These are phyloP conservation scores for Helichrysum umbraculigerum DNA, from an alignment of 129 eudicot genomes.

Conservation along the genomic window DNA sequence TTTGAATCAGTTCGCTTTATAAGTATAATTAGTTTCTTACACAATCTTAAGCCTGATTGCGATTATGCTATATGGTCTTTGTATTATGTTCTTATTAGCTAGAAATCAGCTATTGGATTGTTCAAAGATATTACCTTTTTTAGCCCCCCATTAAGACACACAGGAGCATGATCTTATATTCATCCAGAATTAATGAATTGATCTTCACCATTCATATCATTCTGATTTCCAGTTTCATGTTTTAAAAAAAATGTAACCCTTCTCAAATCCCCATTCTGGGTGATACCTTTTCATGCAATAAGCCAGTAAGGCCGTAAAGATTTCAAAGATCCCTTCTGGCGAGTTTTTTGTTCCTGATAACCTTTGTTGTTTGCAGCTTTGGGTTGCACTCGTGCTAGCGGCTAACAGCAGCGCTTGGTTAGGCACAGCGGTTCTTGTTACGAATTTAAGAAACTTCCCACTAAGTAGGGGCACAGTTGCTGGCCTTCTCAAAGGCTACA, in stretches of 20 bases:
- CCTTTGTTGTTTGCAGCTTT: constrained; percentile 48
- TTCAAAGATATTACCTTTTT: neutral
- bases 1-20: neutral
- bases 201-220: no score
- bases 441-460: constrained; percentile 91
- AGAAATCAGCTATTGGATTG: neutral
- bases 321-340: neutral
- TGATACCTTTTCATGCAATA: neutral
- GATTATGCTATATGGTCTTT: neutral
- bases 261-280: no score
- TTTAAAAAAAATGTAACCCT: no score
- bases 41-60: neutral
- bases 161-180: constrained; percentile 12
- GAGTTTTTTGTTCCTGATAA: neutral
- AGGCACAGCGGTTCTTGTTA: constrained; percentile 86
- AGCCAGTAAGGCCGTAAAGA: neutral
- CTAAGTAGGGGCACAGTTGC: constrained; percentile 93
- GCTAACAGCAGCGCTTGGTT: constrained; percentile 90
- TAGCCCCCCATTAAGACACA: neutral
- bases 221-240: no score
- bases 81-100: neutral
- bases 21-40: neutral
- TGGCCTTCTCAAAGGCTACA: constrained; percentile 93
- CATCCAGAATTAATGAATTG: neutral
- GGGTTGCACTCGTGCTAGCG: constrained; percentile 79